These are phyloP conservation scores for Xylariaceae sp. DNA, from an alignment of 2,329 filamentous ascomycete species.

Conservation along the genomic window DNA sequence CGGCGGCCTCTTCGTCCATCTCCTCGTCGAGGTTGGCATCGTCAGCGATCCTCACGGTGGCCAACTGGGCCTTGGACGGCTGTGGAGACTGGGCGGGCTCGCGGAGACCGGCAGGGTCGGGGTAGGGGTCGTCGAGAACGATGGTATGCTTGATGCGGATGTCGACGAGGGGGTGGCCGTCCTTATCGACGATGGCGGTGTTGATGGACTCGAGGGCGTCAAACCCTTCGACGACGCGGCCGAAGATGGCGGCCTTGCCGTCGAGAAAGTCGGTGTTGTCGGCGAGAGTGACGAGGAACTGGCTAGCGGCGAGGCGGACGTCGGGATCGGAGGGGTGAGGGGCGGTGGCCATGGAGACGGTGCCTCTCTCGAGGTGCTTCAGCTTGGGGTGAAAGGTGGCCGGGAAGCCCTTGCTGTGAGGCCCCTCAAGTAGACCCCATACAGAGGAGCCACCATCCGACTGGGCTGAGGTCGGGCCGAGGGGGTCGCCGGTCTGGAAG, in stretches of 20 bases:
- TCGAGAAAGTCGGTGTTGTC: constrained; percentile 89
- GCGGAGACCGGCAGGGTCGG: constrained; percentile 72
- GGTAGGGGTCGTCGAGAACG: constrained; percentile 86
- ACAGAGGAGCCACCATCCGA: constrained; percentile 93
- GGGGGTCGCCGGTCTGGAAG: constrained; percentile 92
- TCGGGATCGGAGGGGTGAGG: constrained; percentile 75
- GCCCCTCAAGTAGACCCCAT: constrained; percentile 76
- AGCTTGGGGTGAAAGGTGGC: constrained; percentile 84
- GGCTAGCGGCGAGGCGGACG: constrained; percentile 77
- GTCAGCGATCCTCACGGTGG: constrained; percentile 86
- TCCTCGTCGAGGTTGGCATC: constrained; percentile 76
- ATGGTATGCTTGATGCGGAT: constrained; percentile 93
- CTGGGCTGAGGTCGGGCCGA: constrained; percentile 77
- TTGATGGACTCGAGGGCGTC: constrained; percentile 94
- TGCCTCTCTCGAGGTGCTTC: constrained; percentile 85
- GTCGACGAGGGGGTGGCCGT: constrained; percentile 84
- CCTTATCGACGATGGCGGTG: constrained; percentile 79
- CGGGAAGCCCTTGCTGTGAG: constrained; percentile 72
- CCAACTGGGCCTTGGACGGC: constrained; percentile 80
- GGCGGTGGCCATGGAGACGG: constrained; percentile 96
- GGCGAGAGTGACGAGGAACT: constrained; percentile 90
- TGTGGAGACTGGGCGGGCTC: constrained; percentile 78
- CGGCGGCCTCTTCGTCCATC: constrained; percentile 72
- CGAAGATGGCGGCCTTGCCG: constrained; percentile 91
- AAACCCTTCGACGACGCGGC: constrained; percentile 93